Percentiles rank a stretch among this genome's conserved stretches.
Conservation (phyloP, 2,329 filamentous ascomycete species). For the Paraconiothyrium sp. region DNA sequence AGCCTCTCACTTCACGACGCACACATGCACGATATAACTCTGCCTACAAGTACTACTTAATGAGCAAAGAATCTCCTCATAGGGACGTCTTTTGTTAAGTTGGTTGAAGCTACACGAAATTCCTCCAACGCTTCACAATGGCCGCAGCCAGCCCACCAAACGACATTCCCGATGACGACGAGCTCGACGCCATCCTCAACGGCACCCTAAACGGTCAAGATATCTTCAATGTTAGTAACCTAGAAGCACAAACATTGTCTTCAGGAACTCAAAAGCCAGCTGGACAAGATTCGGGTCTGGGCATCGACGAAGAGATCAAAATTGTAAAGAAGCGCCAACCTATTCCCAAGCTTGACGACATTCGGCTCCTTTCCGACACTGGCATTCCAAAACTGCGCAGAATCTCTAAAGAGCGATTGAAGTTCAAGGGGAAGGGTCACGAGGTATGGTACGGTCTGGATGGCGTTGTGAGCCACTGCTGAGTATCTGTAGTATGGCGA, state of each 20-base stretch:
- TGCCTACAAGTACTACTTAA: not conserved
- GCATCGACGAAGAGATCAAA: constrained; percentile 87
- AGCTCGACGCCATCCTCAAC: constrained; percentile 76
- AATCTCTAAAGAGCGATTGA: constrained; percentile 74
- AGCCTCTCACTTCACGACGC: not conserved
- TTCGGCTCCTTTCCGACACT: constrained; percentile 78
- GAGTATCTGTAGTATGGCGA: constrained; percentile 75
- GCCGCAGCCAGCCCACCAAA: constrained; percentile 25
- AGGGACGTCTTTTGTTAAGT: too few species aligned
- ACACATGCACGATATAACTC: not conserved
- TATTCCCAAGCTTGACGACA: constrained; percentile 86
- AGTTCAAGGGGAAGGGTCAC: constrained; percentile 91
- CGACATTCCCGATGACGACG: constrained; percentile 51
- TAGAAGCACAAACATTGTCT: constrained; percentile 22
- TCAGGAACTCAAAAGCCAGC: constrained; percentile 24
- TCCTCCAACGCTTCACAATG: constrained; percentile 26
- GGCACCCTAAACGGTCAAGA: constrained; percentile 72
- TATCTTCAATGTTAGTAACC: constrained; percentile 52
- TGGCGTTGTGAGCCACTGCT: constrained; percentile 10
- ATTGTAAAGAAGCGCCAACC: constrained; percentile 80
- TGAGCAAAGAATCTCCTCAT: too few species aligned
- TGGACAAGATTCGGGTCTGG: constrained; percentile 65
- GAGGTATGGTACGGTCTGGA: constrained; percentile 66
- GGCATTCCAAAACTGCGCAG: constrained; percentile 85
- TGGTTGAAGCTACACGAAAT: not conserved